Evolutionary conservation across 2,329 filamentous ascomycete species (phyloP), one percentile per base, ranked within the genome.

Genomic region (Fusarium tanahbumbuense): DNA sequence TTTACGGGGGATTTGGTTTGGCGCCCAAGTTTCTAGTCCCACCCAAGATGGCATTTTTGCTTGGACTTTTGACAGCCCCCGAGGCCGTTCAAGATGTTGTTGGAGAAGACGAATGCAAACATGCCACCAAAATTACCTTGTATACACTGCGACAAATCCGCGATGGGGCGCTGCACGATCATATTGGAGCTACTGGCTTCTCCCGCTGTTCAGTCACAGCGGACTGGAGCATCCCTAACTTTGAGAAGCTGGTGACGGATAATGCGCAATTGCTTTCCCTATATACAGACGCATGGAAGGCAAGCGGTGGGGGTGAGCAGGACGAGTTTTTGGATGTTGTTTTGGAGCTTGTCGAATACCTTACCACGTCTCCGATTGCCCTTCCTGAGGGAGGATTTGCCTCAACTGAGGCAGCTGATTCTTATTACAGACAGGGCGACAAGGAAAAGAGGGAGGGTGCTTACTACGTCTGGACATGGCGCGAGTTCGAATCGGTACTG

Each of bases 221-320:
- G 16, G 93, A 98, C 80, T 99, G 96, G 96, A 93, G 92, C 68
- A 83, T 98, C 48, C 96, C 96, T 13, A 94, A 97, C 78, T 99
- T 98, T 74, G 96, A 99, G 82, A 98, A 98, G 83, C 94, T 98
- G 87, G 87, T 98, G 12, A 94, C 93, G 57, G 96, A 98, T 76
- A 97, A 99, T 75, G 91, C 93, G 0, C 91, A 98, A 72, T 85
- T 98, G 2, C 83, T 99, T 4, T 87, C 91, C 25, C 85, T 96
- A 9, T 98, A 96, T 74, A 85, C 97, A 9, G 94, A 98, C 75
- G 94, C 93, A 0, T 98, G 94, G 85, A 85, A 93, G 16, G 81
- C 90, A 15, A 78, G 75, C 25, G 78, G 80, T 25, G 80, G 75
- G 15, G 70, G 87, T 1, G 85, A 86, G 52, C 86, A 91, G 13